Base-by-base conservation (phyloP, 208 protist species). In the Leishmania martiniquensis region DNA sequence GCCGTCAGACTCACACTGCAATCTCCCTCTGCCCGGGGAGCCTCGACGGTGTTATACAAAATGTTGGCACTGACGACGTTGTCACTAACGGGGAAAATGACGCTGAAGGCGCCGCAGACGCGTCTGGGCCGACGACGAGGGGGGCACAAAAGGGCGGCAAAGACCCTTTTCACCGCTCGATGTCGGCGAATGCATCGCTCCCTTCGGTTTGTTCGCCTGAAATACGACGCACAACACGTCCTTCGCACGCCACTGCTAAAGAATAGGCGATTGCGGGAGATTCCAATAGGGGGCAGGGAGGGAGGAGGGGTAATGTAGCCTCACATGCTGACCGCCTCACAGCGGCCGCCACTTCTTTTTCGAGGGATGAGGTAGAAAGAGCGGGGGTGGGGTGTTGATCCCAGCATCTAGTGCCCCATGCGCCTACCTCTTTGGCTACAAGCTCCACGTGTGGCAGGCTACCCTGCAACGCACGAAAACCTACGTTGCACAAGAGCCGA, bases 381-480 rank as follows among this genome's bases (percentile, higher is more conserved):
- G 42, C 92, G 76, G 1, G 87, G 89, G n/a, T n/a, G n/a, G n/a
- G n/a, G n/a, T n/a, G 32, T 91, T 67, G 12, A 84, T 78, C 22
- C 91, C 77, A 71, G 85, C 87, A 59, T 85, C 76, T 0, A 85
- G 89, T 3, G 92, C 6, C n/a, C 52, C 52, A 12, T n/a, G 20
- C 52, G n/a, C 4, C 52, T 57, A 10, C 6, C 20, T 7, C 6
- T n/a, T 39, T 13, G n/a, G 6, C 37, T 12, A 9, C 37, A 13
- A 85, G 10, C 20, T 69, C 67, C 78, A n/a, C n/a, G n/a, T n/a
- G n/a, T n/a, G 52, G 52, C 52, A 2, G 12, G 52, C 52, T 5
- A 57, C 20, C 52, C n/a, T 57, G 52, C n/a, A 22, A 57, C 88
- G 88, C 51, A 74, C 89, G 47, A 93, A 67, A 59, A 89, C 85